Evolutionary conservation across 1,139 yeast genomes (phyloP).

Genomic region (Yamadazyma oceani): DNA sequence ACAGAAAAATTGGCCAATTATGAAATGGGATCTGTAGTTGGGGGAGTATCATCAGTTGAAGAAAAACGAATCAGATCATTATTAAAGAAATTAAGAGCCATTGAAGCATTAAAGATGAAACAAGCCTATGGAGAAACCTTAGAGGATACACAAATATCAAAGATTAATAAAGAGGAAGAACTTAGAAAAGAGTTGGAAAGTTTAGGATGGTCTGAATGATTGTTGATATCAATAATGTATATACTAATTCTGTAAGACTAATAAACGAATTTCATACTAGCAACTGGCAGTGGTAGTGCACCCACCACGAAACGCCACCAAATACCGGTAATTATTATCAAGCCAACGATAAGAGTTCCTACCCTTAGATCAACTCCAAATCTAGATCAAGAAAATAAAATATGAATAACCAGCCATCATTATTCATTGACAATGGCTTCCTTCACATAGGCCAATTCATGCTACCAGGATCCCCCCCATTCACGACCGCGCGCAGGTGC

Average conservation of each 20-base stretch:
- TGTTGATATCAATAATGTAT: not conserved
- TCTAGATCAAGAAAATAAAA: not conserved
- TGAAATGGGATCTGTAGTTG: conserved; percentile 42
- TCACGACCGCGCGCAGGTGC: too few relatives aligned
- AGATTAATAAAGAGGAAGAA: conserved; percentile 81
- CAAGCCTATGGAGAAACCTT: conserved; percentile 81
- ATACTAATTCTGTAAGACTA: too few relatives aligned
- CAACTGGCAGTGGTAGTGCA: too few relatives aligned
- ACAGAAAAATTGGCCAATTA: conserved; percentile 9
- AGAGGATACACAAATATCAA: conserved; percentile 90
- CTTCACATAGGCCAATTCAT: too few relatives aligned
- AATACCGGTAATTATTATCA: too few relatives aligned
- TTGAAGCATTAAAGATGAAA: conserved; percentile 82
- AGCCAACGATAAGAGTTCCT: not conserved
- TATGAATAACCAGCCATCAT: too few relatives aligned
- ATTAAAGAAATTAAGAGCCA: conserved; percentile 90
- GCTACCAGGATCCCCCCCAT: too few relatives aligned
- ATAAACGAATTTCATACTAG: too few relatives aligned
- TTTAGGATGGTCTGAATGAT: conserved; percentile 65
- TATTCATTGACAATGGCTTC: too few relatives aligned
- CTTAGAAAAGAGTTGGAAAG: conserved; percentile 69
- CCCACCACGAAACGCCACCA: too few relatives aligned
- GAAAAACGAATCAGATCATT: conserved; percentile 91
- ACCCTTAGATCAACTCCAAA: not conserved
- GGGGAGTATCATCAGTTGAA: conserved; percentile 69